Evolutionary conservation across 495 filamentous ascomycete genomes (phyloP).

Genomic region (Patellaria atrata): DNA sequence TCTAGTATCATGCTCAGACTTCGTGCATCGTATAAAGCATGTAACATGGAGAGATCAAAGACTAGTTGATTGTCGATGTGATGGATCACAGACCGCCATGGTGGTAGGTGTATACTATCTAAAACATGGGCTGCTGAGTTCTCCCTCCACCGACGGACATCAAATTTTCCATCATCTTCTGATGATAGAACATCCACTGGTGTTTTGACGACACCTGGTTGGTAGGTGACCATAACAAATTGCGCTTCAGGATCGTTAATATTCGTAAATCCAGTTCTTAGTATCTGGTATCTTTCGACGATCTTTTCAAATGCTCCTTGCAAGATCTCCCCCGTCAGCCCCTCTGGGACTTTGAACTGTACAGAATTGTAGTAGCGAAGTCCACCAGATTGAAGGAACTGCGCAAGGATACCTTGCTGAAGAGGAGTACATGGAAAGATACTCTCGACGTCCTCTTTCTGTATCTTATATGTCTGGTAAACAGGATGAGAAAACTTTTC

Average conservation of each 20-base stretch:
- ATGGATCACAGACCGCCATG: conserved; percentile 33
- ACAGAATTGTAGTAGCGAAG: conserved; percentile 48
- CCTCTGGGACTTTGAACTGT: conserved; percentile 28
- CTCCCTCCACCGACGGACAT: conserved; percentile 10
- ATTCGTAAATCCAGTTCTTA: conserved; percentile 27
- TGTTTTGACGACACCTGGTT: conserved; percentile 17
- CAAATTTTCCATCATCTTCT: conserved; percentile 3
- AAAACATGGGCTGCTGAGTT: conserved; percentile 2
- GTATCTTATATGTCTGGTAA: conserved; percentile 4
- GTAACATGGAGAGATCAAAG: conserved; percentile 44
- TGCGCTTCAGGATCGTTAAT: conserved; percentile 27
- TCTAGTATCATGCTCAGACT: conserved; percentile 46
- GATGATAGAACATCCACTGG: conserved; percentile 31
- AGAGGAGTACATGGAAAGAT: conserved; percentile 50
- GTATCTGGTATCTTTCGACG: conserved; percentile 21
- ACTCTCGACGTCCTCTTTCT: conserved; percentile 23
- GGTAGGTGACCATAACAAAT: conserved; percentile 55
- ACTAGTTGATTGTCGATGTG: conserved; percentile 11
- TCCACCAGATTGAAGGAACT: conserved; percentile 26
- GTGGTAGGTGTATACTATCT: conserved; percentile 31
- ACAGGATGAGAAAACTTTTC: conserved; percentile 23
- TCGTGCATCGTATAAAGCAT: conserved; percentile 68
- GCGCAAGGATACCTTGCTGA: conserved; percentile 45
- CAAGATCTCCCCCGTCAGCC: conserved; percentile 5
- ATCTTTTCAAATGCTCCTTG: conserved; percentile 20